Percentiles rank a stretch among this genome's conserved stretches.
Conservation (phyloP, 805 yeast species). For the Metschnikowia proteae region DNA sequence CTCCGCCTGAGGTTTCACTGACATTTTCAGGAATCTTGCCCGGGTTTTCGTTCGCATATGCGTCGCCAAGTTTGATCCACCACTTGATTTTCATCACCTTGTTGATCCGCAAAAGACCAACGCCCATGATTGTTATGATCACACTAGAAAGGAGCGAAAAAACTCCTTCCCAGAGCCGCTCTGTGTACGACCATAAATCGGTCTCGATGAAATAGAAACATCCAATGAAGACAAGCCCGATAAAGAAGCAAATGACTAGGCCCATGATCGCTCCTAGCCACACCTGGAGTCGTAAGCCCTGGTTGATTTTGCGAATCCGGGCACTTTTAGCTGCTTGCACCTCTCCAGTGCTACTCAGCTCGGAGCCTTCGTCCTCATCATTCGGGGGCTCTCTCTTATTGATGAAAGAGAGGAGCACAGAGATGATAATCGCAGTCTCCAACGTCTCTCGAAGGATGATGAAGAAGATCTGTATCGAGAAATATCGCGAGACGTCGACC, state of each 20-base stretch:
- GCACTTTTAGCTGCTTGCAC: constrained; percentile 4
- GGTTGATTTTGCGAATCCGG: constrained; percentile 13
- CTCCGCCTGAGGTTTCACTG: not conserved
- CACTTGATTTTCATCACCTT: constrained; percentile 76
- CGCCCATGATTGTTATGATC: constrained; percentile 82
- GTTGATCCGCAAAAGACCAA: constrained; percentile 75
- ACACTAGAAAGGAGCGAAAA: constrained; percentile 74
- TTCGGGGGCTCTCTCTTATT: constrained; percentile 40
- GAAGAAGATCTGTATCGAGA: constrained; percentile 71
- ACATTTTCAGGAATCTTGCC: not conserved
- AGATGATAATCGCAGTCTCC: constrained; percentile 72
- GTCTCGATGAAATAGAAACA: constrained; percentile 75
- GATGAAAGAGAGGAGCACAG: constrained; percentile 68
- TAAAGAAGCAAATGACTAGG: constrained; percentile 58
- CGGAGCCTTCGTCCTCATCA: constrained; percentile 2
- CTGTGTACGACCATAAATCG: constrained; percentile 84
- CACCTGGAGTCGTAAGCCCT: constrained; percentile 51
- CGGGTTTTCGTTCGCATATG: constrained; percentile 24
- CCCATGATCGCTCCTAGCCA: constrained; percentile 82
- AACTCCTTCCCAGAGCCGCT: constrained; percentile 84
- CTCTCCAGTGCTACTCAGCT: constrained; percentile 7
- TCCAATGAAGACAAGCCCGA: constrained; percentile 69
- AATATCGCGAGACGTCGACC: constrained; percentile 29
- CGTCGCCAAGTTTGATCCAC: constrained; percentile 47
- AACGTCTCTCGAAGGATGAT: constrained; percentile 70